Evolutionary conservation across 139 green algal genomes (phyloP), one percentile per base, ranked within the genome.

Genomic region (Pycnococcus provasolii): DNA sequence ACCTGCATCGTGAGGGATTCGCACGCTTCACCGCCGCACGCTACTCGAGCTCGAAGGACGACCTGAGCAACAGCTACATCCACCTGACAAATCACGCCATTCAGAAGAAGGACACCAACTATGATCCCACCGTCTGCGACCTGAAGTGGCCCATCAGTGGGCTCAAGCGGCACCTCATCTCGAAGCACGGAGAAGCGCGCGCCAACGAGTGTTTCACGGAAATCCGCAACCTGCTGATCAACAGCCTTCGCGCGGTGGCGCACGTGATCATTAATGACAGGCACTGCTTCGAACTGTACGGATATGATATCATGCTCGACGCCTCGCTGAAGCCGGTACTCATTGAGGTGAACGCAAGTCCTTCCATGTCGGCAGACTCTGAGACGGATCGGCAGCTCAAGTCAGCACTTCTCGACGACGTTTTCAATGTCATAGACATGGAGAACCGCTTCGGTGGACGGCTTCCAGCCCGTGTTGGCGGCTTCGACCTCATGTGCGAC

Each of bases 401-500:
- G 70, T 81, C 73, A 43, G 81, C 67, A 26, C 83, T 91, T 78
- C 73, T 91, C 3, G 80, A 91, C 62, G 83, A 85, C 62, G 58
- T 72, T 51, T 15, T 76, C 39, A 60, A 53, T 13, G 7, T 74
- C 48, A 45, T 76, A 2, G 66, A 74, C 57, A 52, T 75, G 43
- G 66, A 70, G 53, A 53, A 46, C 4, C 40, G 50, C 37, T 64
- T 73, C n/a, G 5, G 5, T 5, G 8, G 15, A 1, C 39, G 50
- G 4, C n/a, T 26, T 62, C 9, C 26, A 4, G n/a, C 51, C 62
- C n/a, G 42, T 39, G 55, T 71, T 53, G 82, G 84, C 43, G 83
- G 85, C 46, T 91, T 87, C 75, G 85, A 91, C 62, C 79, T 91
- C n/a, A 85, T 91, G 37, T 87, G 74, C 73, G 77, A 91, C 73